Evolutionary conservation across 2,329 filamentous ascomycete species (phyloP).

Genomic region (Calonectria pseudoturangicola): DNA sequence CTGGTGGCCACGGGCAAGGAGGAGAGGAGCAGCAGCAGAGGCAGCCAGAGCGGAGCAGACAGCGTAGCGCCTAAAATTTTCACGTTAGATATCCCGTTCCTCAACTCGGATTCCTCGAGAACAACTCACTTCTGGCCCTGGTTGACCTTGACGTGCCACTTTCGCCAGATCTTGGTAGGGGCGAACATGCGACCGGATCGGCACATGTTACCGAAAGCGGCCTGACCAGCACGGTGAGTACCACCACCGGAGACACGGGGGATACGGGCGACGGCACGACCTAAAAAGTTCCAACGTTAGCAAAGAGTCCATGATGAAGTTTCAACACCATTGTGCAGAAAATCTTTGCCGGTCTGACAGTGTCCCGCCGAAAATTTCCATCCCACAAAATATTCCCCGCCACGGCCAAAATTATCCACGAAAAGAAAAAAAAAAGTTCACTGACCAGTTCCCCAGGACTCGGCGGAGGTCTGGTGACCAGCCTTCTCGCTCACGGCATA

Average conservation of each 20-base stretch:
- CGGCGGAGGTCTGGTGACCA: conserved; percentile 99
- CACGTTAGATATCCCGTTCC: conserved; percentile 46
- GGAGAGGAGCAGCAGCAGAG: conserved; percentile 94
- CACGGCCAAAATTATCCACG: conserved; percentile 36
- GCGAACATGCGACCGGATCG: conserved; percentile 99
- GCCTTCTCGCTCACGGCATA: conserved; percentile 99
- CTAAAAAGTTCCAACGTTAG: conserved; percentile 67
- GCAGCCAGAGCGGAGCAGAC: conserved; percentile 98
- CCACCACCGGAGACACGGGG: conserved; percentile 99
- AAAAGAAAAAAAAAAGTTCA: conserved; percentile 58
- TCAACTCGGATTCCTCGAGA: not conserved
- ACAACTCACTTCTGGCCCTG: conserved; percentile 91
- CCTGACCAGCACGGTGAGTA: conserved; percentile 99
- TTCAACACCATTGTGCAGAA: conserved; percentile 22
- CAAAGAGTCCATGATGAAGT: conserved; percentile 24
- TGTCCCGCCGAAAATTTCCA: conserved; percentile 9
- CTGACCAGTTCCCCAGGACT: conserved; percentile 99
- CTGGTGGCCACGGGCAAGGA: conserved; percentile 98
- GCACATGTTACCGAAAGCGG: conserved; percentile 99
- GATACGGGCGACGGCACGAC: conserved; percentile 99
- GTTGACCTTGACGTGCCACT: conserved; percentile 99
- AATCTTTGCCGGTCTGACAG: not conserved
- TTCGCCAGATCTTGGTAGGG: conserved; percentile 99
- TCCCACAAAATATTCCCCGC: conserved; percentile 47
- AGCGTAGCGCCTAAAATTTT: conserved; percentile 86